phyloP scores from a whole-genome alignment of 306 rosid species.

The Quercus engelmannii region DNA sequence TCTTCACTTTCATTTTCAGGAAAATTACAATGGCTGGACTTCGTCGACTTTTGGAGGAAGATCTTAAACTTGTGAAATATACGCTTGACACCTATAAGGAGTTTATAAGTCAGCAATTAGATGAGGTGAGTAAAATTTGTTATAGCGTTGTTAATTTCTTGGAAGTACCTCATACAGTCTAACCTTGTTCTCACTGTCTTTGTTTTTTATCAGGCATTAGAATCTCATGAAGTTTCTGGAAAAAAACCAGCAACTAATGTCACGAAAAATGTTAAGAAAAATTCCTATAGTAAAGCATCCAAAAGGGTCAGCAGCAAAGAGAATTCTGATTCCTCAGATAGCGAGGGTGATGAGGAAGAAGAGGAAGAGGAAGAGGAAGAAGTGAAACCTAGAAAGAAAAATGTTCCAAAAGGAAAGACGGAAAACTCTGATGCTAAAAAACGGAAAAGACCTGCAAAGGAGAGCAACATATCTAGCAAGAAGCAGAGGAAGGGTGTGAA shows the following conservation, averaged over 20 bases:
- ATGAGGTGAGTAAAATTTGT: slow-evolving; percentile 48
- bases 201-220: slow-evolving; percentile 43
- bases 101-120: slow-evolving; percentile 70
- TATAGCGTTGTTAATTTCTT: slow-evolving; percentile 4
- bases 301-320: slow-evolving; percentile 51
- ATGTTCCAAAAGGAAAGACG: slow-evolving; percentile 46
- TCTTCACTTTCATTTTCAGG: slow-evolving; percentile 32
- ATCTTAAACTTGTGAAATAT: slow-evolving; percentile 63
- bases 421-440: slow-evolving; percentile 50
- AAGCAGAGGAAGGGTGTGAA: slow-evolving; percentile 53
- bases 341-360: slow-evolving; percentile 50
- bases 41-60: slow-evolving; percentile 86
- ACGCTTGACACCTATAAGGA: slow-evolving; percentile 73
- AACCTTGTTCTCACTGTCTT: slow-evolving; percentile 11
- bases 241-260: slow-evolving; percentile 37
- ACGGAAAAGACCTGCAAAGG: slow-evolving; percentile 57
- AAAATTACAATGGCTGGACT: slow-evolving; percentile 72
- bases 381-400: slow-evolving; percentile 60
- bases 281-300: slow-evolving; percentile 44
- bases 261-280: slow-evolving; percentile 52
- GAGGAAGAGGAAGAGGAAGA: slow-evolving; percentile 25
- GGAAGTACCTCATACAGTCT: slow-evolving; percentile 10
- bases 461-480: slow-evolving; percentile 45
- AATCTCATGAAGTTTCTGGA: slow-evolving; percentile 39
- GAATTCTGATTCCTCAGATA: slow-evolving; percentile 49